Evolutionary conservation across 1,284 basidiomycete genomes (phyloP), one percentile per base, ranked within the genome.

Genomic region (Melanopsichium pennsylvanicum): DNA sequence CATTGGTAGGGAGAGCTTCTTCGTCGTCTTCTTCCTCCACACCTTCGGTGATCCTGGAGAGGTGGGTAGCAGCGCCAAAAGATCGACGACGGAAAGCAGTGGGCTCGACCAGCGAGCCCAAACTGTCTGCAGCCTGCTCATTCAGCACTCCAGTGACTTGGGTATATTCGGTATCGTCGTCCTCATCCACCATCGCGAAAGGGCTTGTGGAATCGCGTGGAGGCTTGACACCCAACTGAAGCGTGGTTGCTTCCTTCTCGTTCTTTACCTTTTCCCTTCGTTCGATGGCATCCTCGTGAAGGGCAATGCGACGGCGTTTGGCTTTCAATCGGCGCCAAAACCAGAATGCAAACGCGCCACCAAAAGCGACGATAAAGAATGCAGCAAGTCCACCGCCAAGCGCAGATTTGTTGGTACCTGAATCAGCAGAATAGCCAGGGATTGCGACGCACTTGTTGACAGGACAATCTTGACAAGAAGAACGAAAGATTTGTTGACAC

Each of bases 31-130:
- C 68, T 34, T 70, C n/a, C n/a, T n/a, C 68, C 5, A 34, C 42
- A 1, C 68, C 68, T 34, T 74, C 71, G 0, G 71, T 71, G 51
- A 74, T 74, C 6, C 68, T 44, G 18, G 61, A 67, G 4, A 74
- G 57, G 36, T 74, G 71, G 4, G 71, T 74, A 8, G 71, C 71
- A 3, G 68, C 71, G 15, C 68, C 68, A 36, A 70, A 70, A 33
- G 51, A 56, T n/a, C 54, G 40, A 13, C 59, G 44, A 18, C 54
- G 50, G 42, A 46, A 59, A 32, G 51, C 60, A 34, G 48, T 63
- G 29, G 60, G 63, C 45, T 60, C 69, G 36, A 44, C 64, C 43
- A 63, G 68, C 46, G 57, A 48, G 48, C 62, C 66, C 33, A 59
- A 27, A 34, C 36, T 48, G 21, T 60, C 58, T 25, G 33, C 32